phyloP scores from a whole-genome alignment of 495 filamentous ascomycete genomes.

The Evansstolkia leycettana region DNA sequence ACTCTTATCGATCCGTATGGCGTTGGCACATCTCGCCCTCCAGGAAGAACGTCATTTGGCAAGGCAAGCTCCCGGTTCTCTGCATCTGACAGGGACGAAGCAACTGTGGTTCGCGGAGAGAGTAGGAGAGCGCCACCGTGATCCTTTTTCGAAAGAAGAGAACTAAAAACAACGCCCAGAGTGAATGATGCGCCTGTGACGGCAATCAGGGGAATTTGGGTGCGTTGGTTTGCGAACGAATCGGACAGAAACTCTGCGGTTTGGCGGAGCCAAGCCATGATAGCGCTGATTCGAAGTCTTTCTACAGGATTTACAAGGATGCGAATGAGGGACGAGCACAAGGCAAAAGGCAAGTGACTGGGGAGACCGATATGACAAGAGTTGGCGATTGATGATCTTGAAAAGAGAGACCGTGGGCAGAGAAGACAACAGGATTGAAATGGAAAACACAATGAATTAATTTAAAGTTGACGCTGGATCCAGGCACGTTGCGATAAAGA shows the following conservation, averaged over 20 bases:
- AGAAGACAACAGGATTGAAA: too few species aligned
- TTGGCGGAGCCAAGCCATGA: constrained; percentile 29
- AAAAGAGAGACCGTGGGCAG: too few species aligned
- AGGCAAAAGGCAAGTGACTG: background rate
- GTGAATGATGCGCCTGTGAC: constrained; percentile 29
- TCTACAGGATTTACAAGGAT: constrained; percentile 1
- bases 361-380: background rate
- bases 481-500: background rate
- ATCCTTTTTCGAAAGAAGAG: constrained; percentile 14
- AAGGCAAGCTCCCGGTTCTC: constrained; percentile 48
- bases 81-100: constrained; percentile 31
- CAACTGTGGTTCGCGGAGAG: constrained; percentile 34
- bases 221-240: constrained; percentile 24
- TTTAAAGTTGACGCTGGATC: too few species aligned
- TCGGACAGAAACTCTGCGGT: constrained; percentile 27
- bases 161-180: constrained; percentile 26
- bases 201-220: constrained; percentile 29
- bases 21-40: constrained; percentile 57
- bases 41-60: constrained; percentile 63
- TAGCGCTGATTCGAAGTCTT: constrained; percentile 4
- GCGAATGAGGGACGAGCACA: too few species aligned
- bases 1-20: constrained; percentile 73
- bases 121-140: constrained; percentile 16
- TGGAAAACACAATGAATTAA: too few species aligned
- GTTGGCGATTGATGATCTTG: too few species aligned